Conservation (phyloP, 2,329 filamentous ascomycete genomes). For the Lecanoromycetidae sp. region DNA sequence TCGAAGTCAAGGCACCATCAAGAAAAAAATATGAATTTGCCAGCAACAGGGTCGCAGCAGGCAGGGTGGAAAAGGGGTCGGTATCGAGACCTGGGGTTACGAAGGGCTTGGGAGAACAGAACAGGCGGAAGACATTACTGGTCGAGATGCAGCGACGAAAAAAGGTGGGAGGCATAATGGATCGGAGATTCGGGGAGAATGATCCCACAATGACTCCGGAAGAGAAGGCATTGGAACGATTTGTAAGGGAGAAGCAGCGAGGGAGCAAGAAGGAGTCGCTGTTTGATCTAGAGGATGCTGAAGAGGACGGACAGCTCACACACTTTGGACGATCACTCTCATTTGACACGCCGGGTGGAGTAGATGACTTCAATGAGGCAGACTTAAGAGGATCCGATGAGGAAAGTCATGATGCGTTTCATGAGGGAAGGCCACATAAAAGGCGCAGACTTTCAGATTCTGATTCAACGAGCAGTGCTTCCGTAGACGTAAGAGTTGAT, state of each 20-base stretch:
- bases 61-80: conserved; percentile 44
- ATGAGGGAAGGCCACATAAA: conserved; percentile 39
- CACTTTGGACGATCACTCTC: conserved; percentile 68
- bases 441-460: conserved; percentile 40
- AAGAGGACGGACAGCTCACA: conserved; percentile 61
- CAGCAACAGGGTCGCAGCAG: conserved; percentile 46
- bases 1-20: conserved; percentile 75
- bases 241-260: conserved; percentile 73
- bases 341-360: conserved; percentile 42
- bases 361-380: conserved; percentile 69
- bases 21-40: conserved; percentile 77
- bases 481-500: conserved; percentile 31
- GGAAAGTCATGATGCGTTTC: conserved; percentile 46
- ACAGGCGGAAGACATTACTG: conserved; percentile 68
- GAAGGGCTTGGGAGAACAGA: conserved; percentile 77
- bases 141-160: conserved; percentile 80
- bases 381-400: conserved; percentile 47
- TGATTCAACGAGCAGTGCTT: conserved; percentile 29
- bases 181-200: conserved; percentile 90
- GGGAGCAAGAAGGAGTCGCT: conserved; percentile 63
- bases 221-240: conserved; percentile 81
- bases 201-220: conserved; percentile 89
- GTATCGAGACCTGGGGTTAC: conserved; percentile 69
- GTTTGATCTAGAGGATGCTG: conserved; percentile 84
- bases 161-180: conserved; percentile 83